Conservation (phyloP, 2,329 filamentous ascomycete species). For the Penicillium sp. region DNA sequence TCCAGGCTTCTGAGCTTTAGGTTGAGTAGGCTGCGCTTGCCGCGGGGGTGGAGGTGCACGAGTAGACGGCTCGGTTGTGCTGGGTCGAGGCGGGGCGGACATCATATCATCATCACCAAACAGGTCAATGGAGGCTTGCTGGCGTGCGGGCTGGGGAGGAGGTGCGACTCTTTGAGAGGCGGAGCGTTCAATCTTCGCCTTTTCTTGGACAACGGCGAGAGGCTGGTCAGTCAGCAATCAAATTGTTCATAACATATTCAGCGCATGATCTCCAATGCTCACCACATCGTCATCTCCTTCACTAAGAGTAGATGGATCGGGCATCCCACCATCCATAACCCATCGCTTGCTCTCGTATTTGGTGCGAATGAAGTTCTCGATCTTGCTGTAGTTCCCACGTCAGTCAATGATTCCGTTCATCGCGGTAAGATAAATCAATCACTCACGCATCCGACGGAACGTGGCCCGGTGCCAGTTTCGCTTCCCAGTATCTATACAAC, state of each 20-base stretch:
- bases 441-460: conserved; percentile 81
- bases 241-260: conserved; percentile 1
- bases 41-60: conserved; percentile 72
- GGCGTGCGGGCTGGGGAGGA: conserved; percentile 50
- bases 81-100: conserved; percentile 69
- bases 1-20: conserved; percentile 68
- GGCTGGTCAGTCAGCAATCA: conserved; percentile 53
- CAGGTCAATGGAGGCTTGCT: conserved; percentile 68
- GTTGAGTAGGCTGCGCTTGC: conserved; percentile 58
- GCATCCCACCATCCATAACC: conserved; percentile 97
- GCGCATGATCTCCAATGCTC: conserved; percentile 43
- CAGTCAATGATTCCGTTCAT: conserved; percentile 8
- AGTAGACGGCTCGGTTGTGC: conserved; percentile 69
- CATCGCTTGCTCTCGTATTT: conserved; percentile 99
- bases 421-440: conserved; percentile 2
- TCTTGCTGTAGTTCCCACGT: conserved; percentile 64
- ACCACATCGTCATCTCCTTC: conserved; percentile 84
- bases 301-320: conserved; percentile 87
- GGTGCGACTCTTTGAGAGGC: conserved; percentile 56
- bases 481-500: conserved; percentile 76
- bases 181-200: conserved; percentile 68
- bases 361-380: conserved; percentile 98
- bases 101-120: conserved; percentile 76
- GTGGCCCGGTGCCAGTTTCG: conserved; percentile 87
- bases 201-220: conserved; percentile 69